These are phyloP conservation scores for Mycena albidolilacea DNA, from an alignment of 768 basidiomycete species.

Conservation along the genomic window DNA sequence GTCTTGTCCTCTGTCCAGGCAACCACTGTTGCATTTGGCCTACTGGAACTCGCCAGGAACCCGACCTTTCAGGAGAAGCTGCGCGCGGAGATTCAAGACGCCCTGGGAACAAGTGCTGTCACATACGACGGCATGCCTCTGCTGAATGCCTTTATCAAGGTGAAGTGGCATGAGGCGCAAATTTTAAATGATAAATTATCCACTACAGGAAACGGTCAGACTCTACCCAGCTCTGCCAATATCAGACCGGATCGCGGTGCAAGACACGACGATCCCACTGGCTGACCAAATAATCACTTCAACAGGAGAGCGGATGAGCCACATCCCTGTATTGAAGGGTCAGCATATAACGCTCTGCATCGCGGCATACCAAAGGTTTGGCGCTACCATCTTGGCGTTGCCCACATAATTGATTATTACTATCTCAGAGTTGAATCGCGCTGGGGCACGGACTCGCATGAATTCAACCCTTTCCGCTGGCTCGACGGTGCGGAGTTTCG, in stretches of 20 bases:
- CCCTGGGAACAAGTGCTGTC: neutral
- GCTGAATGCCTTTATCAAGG: slow-evolving; percentile 34
- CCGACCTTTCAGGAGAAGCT: slow-evolving; percentile 20
- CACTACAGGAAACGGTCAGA: slow-evolving; percentile 27
- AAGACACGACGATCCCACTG: slow-evolving; percentile 14
- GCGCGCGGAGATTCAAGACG: slow-evolving; percentile 21
- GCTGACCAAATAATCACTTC: neutral
- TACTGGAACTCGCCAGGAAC: slow-evolving; percentile 17
- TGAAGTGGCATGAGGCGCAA: neutral
- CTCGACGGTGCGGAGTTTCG: neutral
- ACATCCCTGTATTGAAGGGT: slow-evolving; percentile 21
- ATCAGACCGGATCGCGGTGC: slow-evolving; percentile 17
- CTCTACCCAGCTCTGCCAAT: slow-evolving; percentile 21
- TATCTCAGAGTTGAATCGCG: slow-evolving; percentile 5
- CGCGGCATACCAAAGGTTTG: slow-evolving; percentile 23
- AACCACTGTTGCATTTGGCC: slow-evolving; percentile 12
- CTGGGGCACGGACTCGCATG: slow-evolving; percentile 28
- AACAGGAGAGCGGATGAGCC: neutral
- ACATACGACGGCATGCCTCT: slow-evolving; percentile 15
- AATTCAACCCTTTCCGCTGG: slow-evolving; percentile 28
- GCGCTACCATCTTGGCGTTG: too few species aligned
- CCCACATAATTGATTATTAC: neutral
- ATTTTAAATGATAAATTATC: neutral
- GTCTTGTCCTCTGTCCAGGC: slow-evolving; percentile 1
- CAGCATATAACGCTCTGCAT: neutral